phyloP scores from a whole-genome alignment of 768 basidiomycete species.

The Tubosaeta sp. region DNA sequence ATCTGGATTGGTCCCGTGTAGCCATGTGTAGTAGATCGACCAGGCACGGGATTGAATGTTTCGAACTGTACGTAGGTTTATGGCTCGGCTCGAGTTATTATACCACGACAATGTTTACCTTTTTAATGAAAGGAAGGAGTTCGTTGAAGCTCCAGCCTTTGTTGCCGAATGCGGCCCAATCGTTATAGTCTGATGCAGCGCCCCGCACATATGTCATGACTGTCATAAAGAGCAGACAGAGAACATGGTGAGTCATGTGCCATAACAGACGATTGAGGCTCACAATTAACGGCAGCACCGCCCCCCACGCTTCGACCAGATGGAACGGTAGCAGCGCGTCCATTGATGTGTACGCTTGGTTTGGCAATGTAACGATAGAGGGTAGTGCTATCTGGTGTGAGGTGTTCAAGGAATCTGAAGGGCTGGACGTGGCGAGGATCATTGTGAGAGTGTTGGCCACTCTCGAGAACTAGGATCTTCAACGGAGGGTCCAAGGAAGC shows the following conservation, averaged over 20 bases:
- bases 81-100: neutral
- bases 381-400: slow-evolving; percentile 15
- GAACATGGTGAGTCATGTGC: too few species aligned
- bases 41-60: slow-evolving; percentile 30
- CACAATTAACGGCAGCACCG: slow-evolving; percentile 21
- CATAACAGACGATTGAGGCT: neutral
- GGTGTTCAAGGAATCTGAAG: slow-evolving; percentile 13
- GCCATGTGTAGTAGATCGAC: slow-evolving; percentile 30
- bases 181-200: slow-evolving; percentile 27
- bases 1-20: slow-evolving; percentile 31
- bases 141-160: slow-evolving; percentile 58
- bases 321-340: slow-evolving; percentile 9
- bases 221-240: slow-evolving; percentile 18
- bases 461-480: slow-evolving; percentile 27
- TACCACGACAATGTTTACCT: slow-evolving; percentile 33
- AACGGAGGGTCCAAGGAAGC: slow-evolving; percentile 22
- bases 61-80: slow-evolving; percentile 18
- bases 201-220: slow-evolving; percentile 21
- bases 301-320: slow-evolving; percentile 25
- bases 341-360: slow-evolving; percentile 10
- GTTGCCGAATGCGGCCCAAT: slow-evolving; percentile 29
- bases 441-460: slow-evolving; percentile 19
- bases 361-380: slow-evolving; percentile 7
- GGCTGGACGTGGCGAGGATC: slow-evolving; percentile 19
- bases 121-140: slow-evolving; percentile 54